Percentiles rank a stretch among this genome's conserved stretches.
Conservation (phyloP, 805 yeast genomes). For the Yarrowia porcina region DNA sequence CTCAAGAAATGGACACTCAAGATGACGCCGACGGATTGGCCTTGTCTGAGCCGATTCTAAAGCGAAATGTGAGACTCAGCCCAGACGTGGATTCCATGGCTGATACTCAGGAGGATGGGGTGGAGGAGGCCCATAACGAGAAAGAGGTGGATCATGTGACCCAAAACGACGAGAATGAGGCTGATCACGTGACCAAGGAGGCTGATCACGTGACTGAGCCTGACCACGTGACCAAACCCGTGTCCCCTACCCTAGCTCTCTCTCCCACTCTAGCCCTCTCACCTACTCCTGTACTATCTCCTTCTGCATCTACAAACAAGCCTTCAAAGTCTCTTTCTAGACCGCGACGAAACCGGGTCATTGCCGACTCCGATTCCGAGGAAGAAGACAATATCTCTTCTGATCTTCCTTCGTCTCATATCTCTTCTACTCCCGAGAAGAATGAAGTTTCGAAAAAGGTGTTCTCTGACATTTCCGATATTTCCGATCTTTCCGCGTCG, state of each 20-base stretch:
- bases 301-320: neutral
- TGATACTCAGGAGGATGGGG: neutral
- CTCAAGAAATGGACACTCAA: neutral
- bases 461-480: neutral
- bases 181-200: neutral
- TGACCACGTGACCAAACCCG: too few relatives aligned
- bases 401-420: neutral
- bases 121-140: slow-evolving; percentile 3
- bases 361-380: slow-evolving; percentile 17
- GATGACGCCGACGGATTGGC: neutral
- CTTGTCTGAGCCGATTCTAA: neutral
- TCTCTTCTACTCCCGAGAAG: neutral
- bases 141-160: neutral
- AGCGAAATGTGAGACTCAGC: neutral
- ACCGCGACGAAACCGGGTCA: neutral
- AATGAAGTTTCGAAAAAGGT: neutral
- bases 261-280: neutral
- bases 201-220: neutral
- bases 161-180: neutral
- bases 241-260: too few relatives aligned
- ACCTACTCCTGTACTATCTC: neutral
- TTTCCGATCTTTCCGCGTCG: neutral
- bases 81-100: neutral
- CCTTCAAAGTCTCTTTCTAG: too few relatives aligned
- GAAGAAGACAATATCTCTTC: neutral